Percentiles rank a stretch among this genome's conserved stretches.
phyloP scores from a whole-genome alignment of 2,329 filamentous ascomycete genomes.

The Zymoseptoria crescenta region DNA sequence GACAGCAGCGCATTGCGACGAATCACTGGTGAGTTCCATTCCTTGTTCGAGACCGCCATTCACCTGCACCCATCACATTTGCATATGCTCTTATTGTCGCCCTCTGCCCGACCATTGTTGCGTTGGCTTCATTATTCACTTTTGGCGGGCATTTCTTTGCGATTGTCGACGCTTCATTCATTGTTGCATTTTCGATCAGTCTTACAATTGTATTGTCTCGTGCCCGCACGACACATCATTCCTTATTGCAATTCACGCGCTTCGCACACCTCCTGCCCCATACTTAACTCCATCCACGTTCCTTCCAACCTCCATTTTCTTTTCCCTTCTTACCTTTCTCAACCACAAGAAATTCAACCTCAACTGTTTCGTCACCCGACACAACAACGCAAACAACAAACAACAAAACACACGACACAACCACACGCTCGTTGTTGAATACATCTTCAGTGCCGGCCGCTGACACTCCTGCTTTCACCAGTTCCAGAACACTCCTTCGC shows the following conservation, averaged over 20 bases:
- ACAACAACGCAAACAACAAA: constrained; percentile 2
- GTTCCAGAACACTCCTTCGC: background rate
- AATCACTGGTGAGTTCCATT: constrained; percentile 1
- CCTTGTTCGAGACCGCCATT: constrained; percentile 1
- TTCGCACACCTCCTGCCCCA: constrained; percentile 2
- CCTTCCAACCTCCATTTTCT: constrained; percentile 2
- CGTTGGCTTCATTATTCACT: background rate
- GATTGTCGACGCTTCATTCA: constrained; percentile 1
- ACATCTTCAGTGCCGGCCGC: constrained; percentile 17
- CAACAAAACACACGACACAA: background rate
- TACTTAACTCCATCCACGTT: background rate
- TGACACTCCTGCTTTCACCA: constrained; percentile 5
- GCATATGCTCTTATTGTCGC: constrained; percentile 4
- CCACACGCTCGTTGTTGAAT: constrained; percentile 2
- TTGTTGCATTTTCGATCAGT: constrained; percentile 6
- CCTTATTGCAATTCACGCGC: constrained; percentile 4
- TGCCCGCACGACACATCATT: constrained; percentile 4
- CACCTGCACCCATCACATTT: background rate
- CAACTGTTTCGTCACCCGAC: constrained; percentile 1
- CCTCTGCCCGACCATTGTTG: constrained; percentile 2
- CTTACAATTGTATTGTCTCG: constrained; percentile 12
- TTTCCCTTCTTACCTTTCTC: background rate
- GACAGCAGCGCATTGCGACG: constrained; percentile 5
- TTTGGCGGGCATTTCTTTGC: background rate
- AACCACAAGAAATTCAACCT: constrained; percentile 1